Evolutionary conservation across 2,329 filamentous ascomycete species (phyloP).

Genomic region (Zymoseptoria tritici): DNA sequence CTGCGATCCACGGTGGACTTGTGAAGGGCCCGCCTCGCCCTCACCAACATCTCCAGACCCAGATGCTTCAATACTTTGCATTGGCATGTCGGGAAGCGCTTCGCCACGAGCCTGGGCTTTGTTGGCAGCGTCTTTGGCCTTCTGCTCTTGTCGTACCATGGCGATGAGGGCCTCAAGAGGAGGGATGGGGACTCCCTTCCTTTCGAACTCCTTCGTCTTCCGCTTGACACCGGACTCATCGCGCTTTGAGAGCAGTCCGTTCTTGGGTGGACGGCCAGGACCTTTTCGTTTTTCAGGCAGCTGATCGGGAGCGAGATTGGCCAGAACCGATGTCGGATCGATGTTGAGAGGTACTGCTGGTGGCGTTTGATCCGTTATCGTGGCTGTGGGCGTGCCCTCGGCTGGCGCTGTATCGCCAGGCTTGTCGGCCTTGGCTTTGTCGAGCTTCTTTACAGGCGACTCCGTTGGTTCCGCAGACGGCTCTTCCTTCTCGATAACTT

Average conservation of each 20-base stretch:
- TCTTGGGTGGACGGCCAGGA: slow-evolving; percentile 73
- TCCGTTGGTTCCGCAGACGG: slow-evolving; percentile 1
- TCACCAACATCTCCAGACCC: slow-evolving; percentile 2
- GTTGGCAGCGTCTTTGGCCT: slow-evolving; percentile 26
- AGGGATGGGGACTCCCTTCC: slow-evolving; percentile 23
- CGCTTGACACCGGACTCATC: slow-evolving; percentile 39
- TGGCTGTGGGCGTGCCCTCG: slow-evolving; percentile 1
- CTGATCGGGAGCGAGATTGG: slow-evolving; percentile 25
- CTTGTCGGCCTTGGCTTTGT: slow-evolving; percentile 20
- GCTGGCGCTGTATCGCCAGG: slow-evolving; percentile 10
- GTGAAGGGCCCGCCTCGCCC: neutral
- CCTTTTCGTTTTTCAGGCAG: slow-evolving; percentile 60
- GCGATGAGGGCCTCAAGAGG: slow-evolving; percentile 25
- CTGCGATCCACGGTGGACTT: slow-evolving; percentile 1
- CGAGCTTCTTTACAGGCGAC: slow-evolving; percentile 10
- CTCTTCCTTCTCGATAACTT: slow-evolving; percentile 3
- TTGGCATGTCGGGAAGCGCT: slow-evolving; percentile 24
- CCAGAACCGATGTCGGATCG: slow-evolving; percentile 26
- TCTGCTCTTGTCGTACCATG: slow-evolving; percentile 32
- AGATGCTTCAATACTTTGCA: slow-evolving; percentile 22
- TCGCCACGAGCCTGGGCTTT: slow-evolving; percentile 23
- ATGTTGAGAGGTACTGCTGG: slow-evolving; percentile 14
- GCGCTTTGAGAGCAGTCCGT: slow-evolving; percentile 75
- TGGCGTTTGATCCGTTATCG: slow-evolving; percentile 8
- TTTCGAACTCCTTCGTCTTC: slow-evolving; percentile 32